Percentiles rank a stretch among this genome's conserved stretches.
phyloP scores from a whole-genome alignment of 2,329 filamentous ascomycete species.

The Stagonosporopsis tanaceti region DNA sequence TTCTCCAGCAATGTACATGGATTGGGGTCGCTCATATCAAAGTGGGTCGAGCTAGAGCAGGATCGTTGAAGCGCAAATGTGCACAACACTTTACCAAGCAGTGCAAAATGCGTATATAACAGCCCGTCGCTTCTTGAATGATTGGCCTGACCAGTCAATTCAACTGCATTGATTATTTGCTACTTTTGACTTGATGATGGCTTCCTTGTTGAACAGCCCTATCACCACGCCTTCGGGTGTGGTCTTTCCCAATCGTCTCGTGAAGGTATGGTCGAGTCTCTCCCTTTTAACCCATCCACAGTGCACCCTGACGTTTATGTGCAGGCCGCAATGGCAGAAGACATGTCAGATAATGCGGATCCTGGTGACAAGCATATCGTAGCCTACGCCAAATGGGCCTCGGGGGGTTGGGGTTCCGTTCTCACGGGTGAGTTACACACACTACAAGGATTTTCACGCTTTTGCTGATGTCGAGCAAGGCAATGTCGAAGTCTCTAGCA shows the following conservation, averaged over 20 bases:
- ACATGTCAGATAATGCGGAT: constrained; percentile 26
- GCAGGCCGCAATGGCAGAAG: constrained; percentile 43
- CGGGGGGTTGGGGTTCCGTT: constrained; percentile 53
- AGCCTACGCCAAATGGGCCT: constrained; percentile 60
- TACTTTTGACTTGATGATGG: neutral
- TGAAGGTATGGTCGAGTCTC: constrained; percentile 44
- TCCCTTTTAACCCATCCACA: constrained; percentile 6
- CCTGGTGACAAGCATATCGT: constrained; percentile 56
- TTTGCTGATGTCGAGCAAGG: constrained; percentile 43
- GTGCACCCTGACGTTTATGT: constrained; percentile 2
- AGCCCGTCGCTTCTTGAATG: neutral
- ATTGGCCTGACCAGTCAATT: no score
- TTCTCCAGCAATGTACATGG: no score
- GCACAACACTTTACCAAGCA: constrained; percentile 2
- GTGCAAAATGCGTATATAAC: constrained; percentile 2
- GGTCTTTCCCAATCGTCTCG: constrained; percentile 47
- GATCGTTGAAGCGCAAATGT: neutral
- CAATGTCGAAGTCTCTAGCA: constrained; percentile 68
- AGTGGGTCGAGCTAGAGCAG: neutral
- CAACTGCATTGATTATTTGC: neutral
- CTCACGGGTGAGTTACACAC: constrained; percentile 51
- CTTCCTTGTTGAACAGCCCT: neutral
- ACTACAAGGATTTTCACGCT: neutral
- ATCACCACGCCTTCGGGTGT: constrained; percentile 35
- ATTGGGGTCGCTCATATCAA: neutral